Conservation (phyloP, 129 eudicot genomes). For the Sambucus nigra region DNA sequence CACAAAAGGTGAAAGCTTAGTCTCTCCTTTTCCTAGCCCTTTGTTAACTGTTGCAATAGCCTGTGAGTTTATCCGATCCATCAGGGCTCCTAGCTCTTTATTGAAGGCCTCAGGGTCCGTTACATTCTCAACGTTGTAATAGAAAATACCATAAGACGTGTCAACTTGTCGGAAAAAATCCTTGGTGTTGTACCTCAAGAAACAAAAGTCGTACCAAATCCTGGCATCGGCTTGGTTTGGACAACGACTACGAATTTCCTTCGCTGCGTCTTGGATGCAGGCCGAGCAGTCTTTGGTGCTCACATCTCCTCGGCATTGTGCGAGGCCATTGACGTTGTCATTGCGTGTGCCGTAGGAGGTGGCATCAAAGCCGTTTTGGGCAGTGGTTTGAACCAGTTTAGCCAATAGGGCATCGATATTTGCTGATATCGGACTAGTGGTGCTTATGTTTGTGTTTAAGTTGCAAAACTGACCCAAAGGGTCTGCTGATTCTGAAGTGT, state of each 20-base stretch:
- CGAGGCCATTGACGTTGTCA: slow-evolving; percentile 48
- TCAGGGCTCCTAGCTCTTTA: slow-evolving; percentile 26
- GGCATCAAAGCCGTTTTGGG: slow-evolving; percentile 30
- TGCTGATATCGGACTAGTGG: slow-evolving; percentile 17
- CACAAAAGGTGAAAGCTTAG: slow-evolving; percentile 25
- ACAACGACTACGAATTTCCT: slow-evolving; percentile 30
- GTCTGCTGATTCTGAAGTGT: slow-evolving; percentile 37
- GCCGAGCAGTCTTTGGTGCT: slow-evolving; percentile 37
- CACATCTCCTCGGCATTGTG: slow-evolving; percentile 80
- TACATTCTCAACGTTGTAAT: slow-evolving; percentile 37
- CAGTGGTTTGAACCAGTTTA: slow-evolving; percentile 26
- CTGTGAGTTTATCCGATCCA: slow-evolving; percentile 19
- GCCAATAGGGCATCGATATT: slow-evolving; percentile 39
- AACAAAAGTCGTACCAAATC: slow-evolving; percentile 69
- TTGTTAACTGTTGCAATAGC: slow-evolving; percentile 33
- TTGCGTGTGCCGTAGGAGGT: slow-evolving; percentile 34
- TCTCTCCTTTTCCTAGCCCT: slow-evolving; percentile 51
- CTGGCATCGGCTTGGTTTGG: slow-evolving; percentile 53
- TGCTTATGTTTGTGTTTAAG: slow-evolving; percentile 12
- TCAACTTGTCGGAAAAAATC: slow-evolving; percentile 53
- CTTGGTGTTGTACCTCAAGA: slow-evolving; percentile 39
- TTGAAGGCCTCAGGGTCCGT: slow-evolving; percentile 44
- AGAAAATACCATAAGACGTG: slow-evolving; percentile 29
- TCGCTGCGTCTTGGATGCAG: slow-evolving; percentile 59
- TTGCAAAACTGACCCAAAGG: slow-evolving; percentile 34